Base-by-base conservation (phyloP, 1,284 basidiomycete genomes). In the Ganoderma resinaceum region DNA sequence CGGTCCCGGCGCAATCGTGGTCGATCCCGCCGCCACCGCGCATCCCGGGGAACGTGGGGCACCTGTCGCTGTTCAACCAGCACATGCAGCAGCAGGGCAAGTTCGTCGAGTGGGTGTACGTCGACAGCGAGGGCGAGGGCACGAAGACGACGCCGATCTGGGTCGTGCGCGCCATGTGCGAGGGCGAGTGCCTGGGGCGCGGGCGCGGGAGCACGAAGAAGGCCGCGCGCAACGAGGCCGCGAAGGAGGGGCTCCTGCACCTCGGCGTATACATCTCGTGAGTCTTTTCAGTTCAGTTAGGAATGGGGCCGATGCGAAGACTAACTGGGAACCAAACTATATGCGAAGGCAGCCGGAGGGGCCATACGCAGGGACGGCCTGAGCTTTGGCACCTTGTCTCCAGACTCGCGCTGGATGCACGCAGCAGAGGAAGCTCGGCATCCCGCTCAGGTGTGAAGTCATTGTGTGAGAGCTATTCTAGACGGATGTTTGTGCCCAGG, bases 21-120 rank as follows among this genome's bases (percentile, higher is more conserved):
- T 71, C 74, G 16, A 70, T 73, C 43, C 74, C 78, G 35, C 75
- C 77, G 20, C 77, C 79, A 12, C 71, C 76, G 55, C 77, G 75
- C 42, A 70, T 73, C 62, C 65, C 74, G 14, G 64, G 76, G 18
- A 79, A 70, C 73, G 82, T 84, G 20, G 92, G 92, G 5, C 89
- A 93, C 76, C 84, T 94, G 7, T 88, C 90, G 31, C 79, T 93
- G 57, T 93, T 94, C 83, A 94, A 94, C 75, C 91, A 93, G 79
- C 81, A 86, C 66, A 75, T 93, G 63, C 89, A 91, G 78, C 91
- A 87, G 79, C 73, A 76, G 40, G 83, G 82, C 74, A 83, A 82
- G 66, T 75, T 78, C 57, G 84, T 93, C 65, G 91, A 94, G 78
- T 94, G 92, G 92, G 78, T 85, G 20, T 92, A 89, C 73, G 79